Evolutionary conservation across 2,329 filamentous ascomycete genomes (phyloP).

Genomic region (Aureobasidium sp.): DNA sequence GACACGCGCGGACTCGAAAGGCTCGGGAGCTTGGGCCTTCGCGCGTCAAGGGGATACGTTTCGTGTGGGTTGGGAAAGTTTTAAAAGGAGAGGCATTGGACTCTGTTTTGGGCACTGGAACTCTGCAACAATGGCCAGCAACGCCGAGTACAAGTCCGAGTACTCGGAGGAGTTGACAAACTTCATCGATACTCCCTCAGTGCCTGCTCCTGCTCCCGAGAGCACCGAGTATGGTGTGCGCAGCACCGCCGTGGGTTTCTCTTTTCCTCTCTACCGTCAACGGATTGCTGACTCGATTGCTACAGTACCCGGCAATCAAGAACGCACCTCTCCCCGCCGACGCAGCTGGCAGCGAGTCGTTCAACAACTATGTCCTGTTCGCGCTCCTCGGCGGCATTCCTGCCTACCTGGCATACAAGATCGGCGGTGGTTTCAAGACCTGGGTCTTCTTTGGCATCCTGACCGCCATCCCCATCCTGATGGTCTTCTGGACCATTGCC

Average conservation of each 20-base stretch:
- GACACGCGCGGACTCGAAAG: not conserved
- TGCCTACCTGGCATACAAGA: conserved; percentile 71
- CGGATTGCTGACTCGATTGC: conserved; percentile 18
- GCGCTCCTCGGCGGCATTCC: conserved; percentile 64
- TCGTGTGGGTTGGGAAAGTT: conserved; percentile 6
- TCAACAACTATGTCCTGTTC: conserved; percentile 76
- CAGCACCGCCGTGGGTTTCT: conserved; percentile 50
- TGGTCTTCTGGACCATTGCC: conserved; percentile 71
- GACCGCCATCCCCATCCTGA: conserved; percentile 70
- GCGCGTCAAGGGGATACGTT: conserved; percentile 13
- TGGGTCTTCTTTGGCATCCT: conserved; percentile 79
- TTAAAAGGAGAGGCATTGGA: conserved; percentile 7
- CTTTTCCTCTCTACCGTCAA: conserved; percentile 14
- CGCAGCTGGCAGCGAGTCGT: conserved; percentile 72
- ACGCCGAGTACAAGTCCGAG: conserved; percentile 19
- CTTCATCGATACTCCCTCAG: conserved; percentile 58
- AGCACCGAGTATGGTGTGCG: conserved; percentile 53
- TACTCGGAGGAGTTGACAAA: conserved; percentile 52
- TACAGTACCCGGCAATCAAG: conserved; percentile 78
- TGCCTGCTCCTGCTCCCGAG: conserved; percentile 45
- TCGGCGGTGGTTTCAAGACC: conserved; percentile 81
- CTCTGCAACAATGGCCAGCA: conserved; percentile 8
- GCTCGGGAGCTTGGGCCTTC: not conserved
- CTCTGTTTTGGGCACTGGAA: not conserved
- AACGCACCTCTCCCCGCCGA: conserved; percentile 93